phyloP scores from a whole-genome alignment of 352 stramenopile species.

The Globisporangium parvum region DNA sequence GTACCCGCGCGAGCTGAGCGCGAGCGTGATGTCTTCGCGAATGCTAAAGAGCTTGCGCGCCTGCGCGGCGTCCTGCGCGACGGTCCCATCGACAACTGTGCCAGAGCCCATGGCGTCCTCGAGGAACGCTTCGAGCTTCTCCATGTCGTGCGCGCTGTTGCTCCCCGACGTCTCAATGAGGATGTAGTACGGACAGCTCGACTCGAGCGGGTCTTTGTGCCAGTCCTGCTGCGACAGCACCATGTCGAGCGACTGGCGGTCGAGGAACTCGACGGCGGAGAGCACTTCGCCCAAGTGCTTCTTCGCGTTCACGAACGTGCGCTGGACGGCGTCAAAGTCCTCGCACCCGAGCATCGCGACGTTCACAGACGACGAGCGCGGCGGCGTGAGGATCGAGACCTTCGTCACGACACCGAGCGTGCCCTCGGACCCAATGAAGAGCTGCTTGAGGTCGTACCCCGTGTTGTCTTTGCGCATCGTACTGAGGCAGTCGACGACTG shows the following conservation, averaged over 20 bases:
- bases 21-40: slow-evolving; percentile 91
- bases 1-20: slow-evolving; percentile 79
- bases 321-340: slow-evolving; percentile 81
- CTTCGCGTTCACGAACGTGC: slow-evolving; percentile 81
- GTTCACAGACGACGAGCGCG: slow-evolving; percentile 65
- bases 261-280: slow-evolving; percentile 95
- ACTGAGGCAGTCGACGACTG: slow-evolving; percentile 87
- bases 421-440: slow-evolving; percentile 96
- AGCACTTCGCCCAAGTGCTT: slow-evolving; percentile 90
- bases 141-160: slow-evolving; percentile 87
- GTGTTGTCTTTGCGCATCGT: slow-evolving; percentile 97
- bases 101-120: slow-evolving; percentile 65
- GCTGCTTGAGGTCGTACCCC: slow-evolving; percentile 95
- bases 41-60: slow-evolving; percentile 91
- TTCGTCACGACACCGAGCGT: slow-evolving; percentile 95
- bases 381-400: slow-evolving; percentile 78
- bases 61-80: slow-evolving; percentile 91
- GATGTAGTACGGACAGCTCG: slow-evolving; percentile 86
- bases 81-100: slow-evolving; percentile 85
- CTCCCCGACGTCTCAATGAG: slow-evolving; percentile 95
- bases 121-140: slow-evolving; percentile 88
- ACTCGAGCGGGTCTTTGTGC: slow-evolving; percentile 63
- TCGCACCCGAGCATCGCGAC: slow-evolving; percentile 90
- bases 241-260: slow-evolving; percentile 86
- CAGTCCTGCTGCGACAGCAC: slow-evolving; percentile 67